Evolutionary conservation across 1,284 basidiomycete genomes (phyloP).

Genomic region (Sparassis latifolia): DNA sequence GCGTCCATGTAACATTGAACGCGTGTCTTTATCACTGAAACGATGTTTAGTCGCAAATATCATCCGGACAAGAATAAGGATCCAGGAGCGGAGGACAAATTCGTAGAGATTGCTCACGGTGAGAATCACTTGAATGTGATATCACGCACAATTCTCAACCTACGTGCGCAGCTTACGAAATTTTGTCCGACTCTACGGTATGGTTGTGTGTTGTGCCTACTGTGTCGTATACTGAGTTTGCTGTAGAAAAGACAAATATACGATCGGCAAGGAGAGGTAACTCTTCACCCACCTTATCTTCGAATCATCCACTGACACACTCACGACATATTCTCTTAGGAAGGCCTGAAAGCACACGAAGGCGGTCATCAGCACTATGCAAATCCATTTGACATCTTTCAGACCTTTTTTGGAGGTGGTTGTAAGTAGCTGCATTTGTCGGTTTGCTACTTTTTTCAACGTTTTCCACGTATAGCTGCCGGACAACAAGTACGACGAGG

Average conservation of each 20-base stretch:
- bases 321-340: slow-evolving; percentile 34
- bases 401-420: slow-evolving; percentile 83
- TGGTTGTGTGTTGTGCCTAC: slow-evolving; percentile 16
- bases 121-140: slow-evolving; percentile 16
- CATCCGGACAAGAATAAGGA: slow-evolving; percentile 95
- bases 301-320: background rate
- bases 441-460: too few relatives aligned
- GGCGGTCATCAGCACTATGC: slow-evolving; percentile 59
- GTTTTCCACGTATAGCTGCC: too few relatives aligned
- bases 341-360: slow-evolving; percentile 85
- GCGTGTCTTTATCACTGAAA: background rate
- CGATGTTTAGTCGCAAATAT: slow-evolving; percentile 23
- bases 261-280: slow-evolving; percentile 83
- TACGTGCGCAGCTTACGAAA: slow-evolving; percentile 84
- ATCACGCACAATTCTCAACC: slow-evolving; percentile 39
- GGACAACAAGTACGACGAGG: slow-evolving; percentile 71
- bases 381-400: slow-evolving; percentile 95
- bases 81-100: slow-evolving; percentile 73
- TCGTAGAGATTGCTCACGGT: slow-evolving; percentile 88
- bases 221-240: slow-evolving; percentile 1
- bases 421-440: slow-evolving; percentile 31
- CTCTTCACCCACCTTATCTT: slow-evolving; percentile 5
- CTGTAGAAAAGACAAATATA: slow-evolving; percentile 84
- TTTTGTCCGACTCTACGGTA: slow-evolving; percentile 78
- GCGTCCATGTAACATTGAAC: slow-evolving; percentile 20